Base-by-base conservation (phyloP, 257 asterid species). In the Henckelia pumila region DNA sequence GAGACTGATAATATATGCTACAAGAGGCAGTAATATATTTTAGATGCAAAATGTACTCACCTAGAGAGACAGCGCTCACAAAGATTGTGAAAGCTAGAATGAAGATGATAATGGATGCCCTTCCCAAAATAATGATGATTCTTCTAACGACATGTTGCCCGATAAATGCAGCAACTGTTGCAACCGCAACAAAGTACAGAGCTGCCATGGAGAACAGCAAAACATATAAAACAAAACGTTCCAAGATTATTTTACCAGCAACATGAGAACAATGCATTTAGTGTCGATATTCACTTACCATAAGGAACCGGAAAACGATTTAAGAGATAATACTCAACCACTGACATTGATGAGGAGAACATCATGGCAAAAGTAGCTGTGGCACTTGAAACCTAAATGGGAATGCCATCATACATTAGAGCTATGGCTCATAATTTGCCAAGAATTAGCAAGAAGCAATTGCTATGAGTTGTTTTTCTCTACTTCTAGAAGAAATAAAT, bases 321-420 rank as follows among this genome's bases (percentile, higher is more conserved):
- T 20, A 93, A 80, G 49, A 93, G 95, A 81, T 93, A 88, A 69
- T 93, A 93, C 78, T 93, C 97, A 13, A 93, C 91, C 33, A 93
- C 99, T 4, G 99, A 93, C 99, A 93, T 93, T 7, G 99, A 93
- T 16, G 99, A 88, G 61, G 99, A 93, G 88, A 93, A 93, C 97
- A 87, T 86, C 99, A 93, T 93, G 56, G 96, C 96, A 74, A 85
- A 93, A 63, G 99, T 90, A 61, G 99, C 97, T 0, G 99, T 93
- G 29, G 99, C 97, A 85, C 99, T 93, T 67, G 99, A 90, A 72
- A 93, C 99, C 99, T 93, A 72, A 50, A 47, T 25, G 63, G 35
- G 75, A 69, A 57, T 71, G 40, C 22, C 35, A 14, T 22, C 3
- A 57, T 29, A 6, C 21, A 40, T 40, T 40, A 40, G 52, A 40